Evolutionary conservation across 805 yeast species (phyloP).

Genomic region (Candida oleophila): DNA sequence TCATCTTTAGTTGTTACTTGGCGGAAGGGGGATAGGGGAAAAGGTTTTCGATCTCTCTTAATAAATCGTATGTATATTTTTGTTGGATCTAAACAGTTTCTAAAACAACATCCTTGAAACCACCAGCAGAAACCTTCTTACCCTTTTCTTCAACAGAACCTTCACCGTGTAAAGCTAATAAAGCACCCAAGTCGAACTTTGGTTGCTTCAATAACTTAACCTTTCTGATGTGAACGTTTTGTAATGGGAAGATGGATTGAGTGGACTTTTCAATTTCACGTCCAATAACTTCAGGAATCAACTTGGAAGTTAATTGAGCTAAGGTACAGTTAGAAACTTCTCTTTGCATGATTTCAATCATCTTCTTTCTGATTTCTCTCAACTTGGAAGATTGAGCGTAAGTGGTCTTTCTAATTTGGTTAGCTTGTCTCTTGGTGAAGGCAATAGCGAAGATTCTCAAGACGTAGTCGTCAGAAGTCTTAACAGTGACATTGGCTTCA

Average conservation of each 20-base stretch:
- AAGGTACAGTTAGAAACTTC: conserved; percentile 89
- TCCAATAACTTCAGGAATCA: conserved; percentile 95
- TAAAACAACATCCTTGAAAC: conserved; percentile 96
- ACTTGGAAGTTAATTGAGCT: conserved; percentile 91
- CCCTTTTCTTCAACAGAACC: conserved; percentile 81
- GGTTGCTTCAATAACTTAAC: conserved; percentile 96
- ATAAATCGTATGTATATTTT: background rate
- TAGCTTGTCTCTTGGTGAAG: conserved; percentile 92
- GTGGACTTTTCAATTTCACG: conserved; percentile 95
- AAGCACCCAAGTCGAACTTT: conserved; percentile 92
- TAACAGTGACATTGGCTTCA: conserved; percentile 94
- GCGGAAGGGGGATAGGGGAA: background rate
- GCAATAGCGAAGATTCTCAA: conserved; percentile 93
- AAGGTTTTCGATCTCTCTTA: background rate
- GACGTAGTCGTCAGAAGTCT: conserved; percentile 94
- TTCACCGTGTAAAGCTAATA: conserved; percentile 95
- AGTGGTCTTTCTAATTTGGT: conserved; percentile 93
- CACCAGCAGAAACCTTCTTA: conserved; percentile 89
- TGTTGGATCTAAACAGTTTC: conserved; percentile 68
- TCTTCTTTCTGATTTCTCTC: conserved; percentile 93
- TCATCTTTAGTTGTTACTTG: too few species aligned
- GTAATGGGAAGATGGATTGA: conserved; percentile 88
- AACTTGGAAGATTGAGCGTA: conserved; percentile 95
- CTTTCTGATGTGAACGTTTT: conserved; percentile 95
- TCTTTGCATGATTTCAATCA: conserved; percentile 88